Evolutionary conservation across 225 moss, liverwort and hornwort species (phyloP), one percentile per base, ranked within the genome.

Genomic region (Takakia lepidozioides): DNA sequence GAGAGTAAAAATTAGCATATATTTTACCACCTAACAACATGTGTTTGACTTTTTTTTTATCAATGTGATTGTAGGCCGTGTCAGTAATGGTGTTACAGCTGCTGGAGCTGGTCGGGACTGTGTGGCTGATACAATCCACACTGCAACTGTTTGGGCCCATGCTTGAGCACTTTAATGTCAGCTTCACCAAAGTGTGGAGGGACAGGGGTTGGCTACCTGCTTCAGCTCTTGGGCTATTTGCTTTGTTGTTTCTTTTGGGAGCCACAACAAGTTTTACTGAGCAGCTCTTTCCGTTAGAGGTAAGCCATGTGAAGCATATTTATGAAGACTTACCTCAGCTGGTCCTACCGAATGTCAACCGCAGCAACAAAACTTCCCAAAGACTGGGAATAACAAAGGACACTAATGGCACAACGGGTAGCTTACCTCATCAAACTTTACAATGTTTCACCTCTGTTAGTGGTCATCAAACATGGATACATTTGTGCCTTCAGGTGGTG

Each of bases 131-230:
- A 51, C 61, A 66, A 42, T 74, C 79, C 36, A 76, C 68, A 25
- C 54, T 80, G 7, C 60, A 64, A 48, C 70, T 75, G 19, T 73
- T 67, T 42, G 70, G 53, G 0, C 59, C 72, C 15, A 52, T 68
- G 39, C 67, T 65, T 20, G 35, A 54, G 25, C 66, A 70, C 34
- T 59, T 71, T 34, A 51, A 19, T 54, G 69, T 83, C 68, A 70
- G 73, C 17, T 70, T 80, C 29, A 47, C 30, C 28, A 43, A 68
- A 40, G 56, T 72, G 5, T 82, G 69, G 78, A 66, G 56, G 48
- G 57, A 76, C 19, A 71, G 80, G 51, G 76, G 76, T 47, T 87
- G 86, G 83, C 45, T 80, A 27, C 79, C 73, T 55, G 72, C 71
- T 29, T 59, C 79, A 39, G 56, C 59, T 21, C 18, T 62, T 11